These are phyloP conservation scores for Pichia inconspicua DNA, from an alignment of 1,139 yeast genomes.

Conservation along the genomic window DNA sequence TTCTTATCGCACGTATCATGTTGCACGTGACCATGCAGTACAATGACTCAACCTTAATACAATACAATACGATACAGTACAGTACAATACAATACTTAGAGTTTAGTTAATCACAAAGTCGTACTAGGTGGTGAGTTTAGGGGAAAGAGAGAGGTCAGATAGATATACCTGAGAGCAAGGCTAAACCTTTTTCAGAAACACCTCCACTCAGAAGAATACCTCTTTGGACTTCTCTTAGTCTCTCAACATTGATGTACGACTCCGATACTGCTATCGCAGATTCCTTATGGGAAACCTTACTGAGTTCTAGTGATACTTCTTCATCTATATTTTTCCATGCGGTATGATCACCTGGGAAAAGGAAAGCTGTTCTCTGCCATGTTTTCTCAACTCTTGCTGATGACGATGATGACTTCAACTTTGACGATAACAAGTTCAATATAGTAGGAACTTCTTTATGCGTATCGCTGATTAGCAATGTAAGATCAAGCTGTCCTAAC, in stretches of 20 bases:
- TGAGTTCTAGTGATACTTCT: slow-evolving; percentile 48
- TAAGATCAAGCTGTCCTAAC: slow-evolving; percentile 43
- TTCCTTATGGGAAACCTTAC: slow-evolving; percentile 36
- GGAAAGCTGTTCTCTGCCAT: slow-evolving; percentile 66
- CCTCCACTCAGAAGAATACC: slow-evolving; percentile 44
- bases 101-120: no score
- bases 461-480: slow-evolving; percentile 40
- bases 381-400: slow-evolving; percentile 25
- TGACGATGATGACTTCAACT: slow-evolving; percentile 36
- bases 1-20: neutral
- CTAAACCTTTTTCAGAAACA: slow-evolving; percentile 16
- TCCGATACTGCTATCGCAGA: slow-evolving; percentile 46
- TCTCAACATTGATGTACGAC: slow-evolving; percentile 40
- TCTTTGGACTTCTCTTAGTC: slow-evolving; percentile 51
- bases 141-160: no score
- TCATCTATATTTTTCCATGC: slow-evolving; percentile 62
- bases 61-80: no score
- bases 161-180: slow-evolving; percentile 1
- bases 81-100: no score
- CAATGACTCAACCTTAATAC: no score
- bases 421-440: slow-evolving; percentile 30
- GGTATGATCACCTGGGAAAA: slow-evolving; percentile 62
- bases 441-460: slow-evolving; percentile 53
- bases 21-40: neutral
- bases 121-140: no score